phyloP scores from a whole-genome alignment of 441 rosid species.

The Oxalis stricta region DNA sequence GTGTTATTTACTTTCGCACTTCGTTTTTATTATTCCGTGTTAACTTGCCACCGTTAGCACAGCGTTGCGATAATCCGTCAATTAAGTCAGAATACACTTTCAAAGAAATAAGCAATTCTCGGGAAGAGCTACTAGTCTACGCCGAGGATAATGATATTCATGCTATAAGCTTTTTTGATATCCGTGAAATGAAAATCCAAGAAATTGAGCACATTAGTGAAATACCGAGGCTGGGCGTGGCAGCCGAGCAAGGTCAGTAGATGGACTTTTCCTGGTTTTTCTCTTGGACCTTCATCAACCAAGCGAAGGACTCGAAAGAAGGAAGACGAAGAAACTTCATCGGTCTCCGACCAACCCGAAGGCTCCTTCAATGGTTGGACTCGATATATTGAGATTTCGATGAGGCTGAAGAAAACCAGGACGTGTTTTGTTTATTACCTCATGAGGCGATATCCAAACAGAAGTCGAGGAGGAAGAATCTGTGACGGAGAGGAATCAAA shows the following conservation, averaged over 20 bases:
- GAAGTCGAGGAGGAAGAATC: slow-evolving; percentile 6
- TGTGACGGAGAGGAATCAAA: slow-evolving; percentile 8
- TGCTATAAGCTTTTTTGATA: slow-evolving; percentile 10
- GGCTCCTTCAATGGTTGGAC: background rate
- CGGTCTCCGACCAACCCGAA: background rate
- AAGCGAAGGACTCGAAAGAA: no score
- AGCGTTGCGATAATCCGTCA: no score
- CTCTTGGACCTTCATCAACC: slow-evolving; percentile 16
- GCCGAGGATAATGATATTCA: slow-evolving; percentile 8
- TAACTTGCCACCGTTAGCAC: no score
- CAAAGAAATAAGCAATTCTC: slow-evolving; percentile 9
- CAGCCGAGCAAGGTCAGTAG: slow-evolving; percentile 15
- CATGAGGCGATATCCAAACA: slow-evolving; percentile 6
- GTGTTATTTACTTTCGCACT: no score
- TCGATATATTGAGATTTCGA: slow-evolving; percentile 8
- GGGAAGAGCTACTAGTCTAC: background rate
- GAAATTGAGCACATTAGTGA: slow-evolving; percentile 5
- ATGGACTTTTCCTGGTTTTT: slow-evolving; percentile 14
- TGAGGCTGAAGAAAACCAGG: slow-evolving; percentile 10
- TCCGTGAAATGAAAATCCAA: slow-evolving; percentile 8
- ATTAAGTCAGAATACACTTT: no score
- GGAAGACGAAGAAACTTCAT: background rate
- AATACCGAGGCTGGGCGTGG: slow-evolving; percentile 1
- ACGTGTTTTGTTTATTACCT: no score
- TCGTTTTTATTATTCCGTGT: no score